Conservation (phyloP, 2,329 filamentous ascomycete genomes). For the Trichoderma sp. region DNA sequence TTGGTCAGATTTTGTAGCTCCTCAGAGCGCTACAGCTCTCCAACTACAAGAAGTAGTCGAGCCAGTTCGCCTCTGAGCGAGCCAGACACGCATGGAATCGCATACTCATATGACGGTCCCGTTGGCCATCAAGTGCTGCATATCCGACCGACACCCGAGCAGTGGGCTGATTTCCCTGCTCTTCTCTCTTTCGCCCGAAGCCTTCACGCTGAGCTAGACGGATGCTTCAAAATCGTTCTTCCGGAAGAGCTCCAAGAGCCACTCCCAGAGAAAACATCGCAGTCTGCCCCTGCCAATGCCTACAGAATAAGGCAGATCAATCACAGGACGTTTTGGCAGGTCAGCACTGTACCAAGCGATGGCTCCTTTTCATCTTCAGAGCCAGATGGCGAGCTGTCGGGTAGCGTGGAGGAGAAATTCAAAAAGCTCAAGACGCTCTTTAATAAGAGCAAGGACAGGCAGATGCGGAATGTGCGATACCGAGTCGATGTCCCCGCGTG, state of each 20-base stretch:
- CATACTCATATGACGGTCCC: conserved; percentile 33
- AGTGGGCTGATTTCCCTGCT: conserved; percentile 39
- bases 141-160: conserved; percentile 35
- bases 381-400: conserved; percentile 26
- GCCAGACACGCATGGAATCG: conserved; percentile 24
- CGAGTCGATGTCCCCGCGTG: conserved; percentile 41
- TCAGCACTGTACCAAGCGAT: conserved; percentile 36
- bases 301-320: conserved; percentile 37
- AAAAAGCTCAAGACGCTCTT: conserved; percentile 38
- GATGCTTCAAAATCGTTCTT: conserved; percentile 41
- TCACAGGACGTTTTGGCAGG: conserved; percentile 38
- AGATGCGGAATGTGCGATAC: conserved; percentile 40
- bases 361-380: conserved; percentile 33
- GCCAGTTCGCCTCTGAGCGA: conserved; percentile 31
- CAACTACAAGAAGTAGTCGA: conserved; percentile 13
- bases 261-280: conserved; percentile 33
- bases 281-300: conserved; percentile 36
- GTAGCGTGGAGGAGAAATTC: conserved; percentile 30
- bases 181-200: conserved; percentile 35
- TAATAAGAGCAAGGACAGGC: conserved; percentile 35
- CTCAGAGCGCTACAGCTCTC: not conserved
- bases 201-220: conserved; percentile 34
- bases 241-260: conserved; percentile 33
- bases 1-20: not conserved
- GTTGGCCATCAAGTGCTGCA: conserved; percentile 34